Evolutionary conservation across 177 flowering plant species (phyloP).

Genomic region (Vitis hybrid): DNA sequence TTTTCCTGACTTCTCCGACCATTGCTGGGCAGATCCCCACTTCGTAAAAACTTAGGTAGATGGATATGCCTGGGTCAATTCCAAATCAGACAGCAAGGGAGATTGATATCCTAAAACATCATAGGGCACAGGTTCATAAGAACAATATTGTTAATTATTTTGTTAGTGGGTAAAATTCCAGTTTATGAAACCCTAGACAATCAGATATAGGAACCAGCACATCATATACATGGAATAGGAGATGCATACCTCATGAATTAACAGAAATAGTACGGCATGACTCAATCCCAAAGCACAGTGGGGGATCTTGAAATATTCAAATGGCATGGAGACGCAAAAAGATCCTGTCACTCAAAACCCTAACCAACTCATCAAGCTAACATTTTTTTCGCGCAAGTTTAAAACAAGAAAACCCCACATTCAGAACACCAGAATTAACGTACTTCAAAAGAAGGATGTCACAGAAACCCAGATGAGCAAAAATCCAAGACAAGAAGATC

Average conservation of each 20-base stretch:
- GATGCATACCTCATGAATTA: slow-evolving; percentile 2
- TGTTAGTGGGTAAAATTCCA: background rate
- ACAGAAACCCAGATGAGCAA: background rate
- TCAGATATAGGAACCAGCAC: background rate
- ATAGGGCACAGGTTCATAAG: too few relatives aligned
- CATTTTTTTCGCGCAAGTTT: background rate
- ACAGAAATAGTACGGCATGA: slow-evolving; percentile 4
- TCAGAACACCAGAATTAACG: background rate
- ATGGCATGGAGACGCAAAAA: slow-evolving; percentile 11
- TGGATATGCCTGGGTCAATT: too few relatives aligned
- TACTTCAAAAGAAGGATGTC: background rate
- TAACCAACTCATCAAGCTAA: background rate
- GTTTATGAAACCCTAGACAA: background rate
- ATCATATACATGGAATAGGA: background rate
- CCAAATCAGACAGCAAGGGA: too few relatives aligned
- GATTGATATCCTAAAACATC: too few relatives aligned
- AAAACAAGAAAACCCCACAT: slow-evolving; percentile 3
- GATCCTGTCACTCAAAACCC: slow-evolving; percentile 11
- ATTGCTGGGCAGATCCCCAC: too few relatives aligned
- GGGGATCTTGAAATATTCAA: slow-evolving; percentile 15
- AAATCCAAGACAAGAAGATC: slow-evolving; percentile 7
- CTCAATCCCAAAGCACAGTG: slow-evolving; percentile 12
- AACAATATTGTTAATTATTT: too few relatives aligned
- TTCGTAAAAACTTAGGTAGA: too few relatives aligned
- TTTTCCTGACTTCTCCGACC: too few relatives aligned